Evolutionary conservation across 2,329 filamentous ascomycete genomes (phyloP).

Genomic region (Colletotrichum cuscutae): DNA sequence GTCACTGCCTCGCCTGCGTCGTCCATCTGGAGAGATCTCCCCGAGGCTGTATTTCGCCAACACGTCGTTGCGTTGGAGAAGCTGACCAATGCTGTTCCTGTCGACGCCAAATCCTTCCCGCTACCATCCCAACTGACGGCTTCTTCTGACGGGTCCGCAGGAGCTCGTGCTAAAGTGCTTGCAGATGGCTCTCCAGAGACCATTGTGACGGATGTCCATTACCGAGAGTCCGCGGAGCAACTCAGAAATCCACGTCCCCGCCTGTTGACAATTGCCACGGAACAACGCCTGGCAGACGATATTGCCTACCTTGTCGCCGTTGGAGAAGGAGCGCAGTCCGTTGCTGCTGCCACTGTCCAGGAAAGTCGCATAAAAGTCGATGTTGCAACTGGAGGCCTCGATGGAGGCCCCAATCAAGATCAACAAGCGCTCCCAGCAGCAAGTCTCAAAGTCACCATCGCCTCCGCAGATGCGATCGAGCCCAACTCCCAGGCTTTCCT

Average conservation of each 20-base stretch:
- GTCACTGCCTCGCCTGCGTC: slow-evolving; percentile 23
- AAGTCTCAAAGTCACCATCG: slow-evolving; percentile 24
- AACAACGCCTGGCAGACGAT: slow-evolving; percentile 33
- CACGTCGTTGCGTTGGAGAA: slow-evolving; percentile 32
- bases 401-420: background rate
- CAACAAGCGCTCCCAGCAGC: background rate
- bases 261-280: slow-evolving; percentile 15
- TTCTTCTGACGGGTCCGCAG: background rate
- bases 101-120: slow-evolving; percentile 23
- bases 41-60: slow-evolving; percentile 26
- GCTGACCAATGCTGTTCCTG: slow-evolving; percentile 32
- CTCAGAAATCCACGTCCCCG: background rate
- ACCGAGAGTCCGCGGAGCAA: background rate
- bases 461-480: slow-evolving; percentile 34
- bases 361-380: slow-evolving; percentile 4
- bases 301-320: slow-evolving; percentile 31
- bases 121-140: background rate
- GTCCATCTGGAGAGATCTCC: slow-evolving; percentile 30
- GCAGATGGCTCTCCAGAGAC: background rate
- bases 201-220: background rate
- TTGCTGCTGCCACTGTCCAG: slow-evolving; percentile 34
- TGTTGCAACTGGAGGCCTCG: background rate
- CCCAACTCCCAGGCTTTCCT: slow-evolving; percentile 27
- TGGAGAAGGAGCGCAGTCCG: slow-evolving; percentile 35
- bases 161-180: background rate